These are phyloP conservation scores for Plasmodium yoelii DNA, from an alignment of 169 alveolate species.

Conservation along the genomic window DNA sequence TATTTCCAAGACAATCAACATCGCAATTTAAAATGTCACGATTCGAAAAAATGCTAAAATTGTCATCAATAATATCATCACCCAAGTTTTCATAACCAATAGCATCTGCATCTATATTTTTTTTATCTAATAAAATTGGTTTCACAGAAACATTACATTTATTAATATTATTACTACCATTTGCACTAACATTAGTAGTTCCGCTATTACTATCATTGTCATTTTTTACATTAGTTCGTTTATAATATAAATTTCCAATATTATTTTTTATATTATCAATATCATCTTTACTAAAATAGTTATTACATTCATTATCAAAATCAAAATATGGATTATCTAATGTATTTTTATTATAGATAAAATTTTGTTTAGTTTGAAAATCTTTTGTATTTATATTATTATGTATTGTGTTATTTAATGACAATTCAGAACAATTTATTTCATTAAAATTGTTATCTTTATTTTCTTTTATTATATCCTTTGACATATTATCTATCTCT, in stretches of 20 bases:
- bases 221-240: not conserved
- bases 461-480: no score
- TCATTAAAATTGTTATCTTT: no score
- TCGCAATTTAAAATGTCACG: not conserved
- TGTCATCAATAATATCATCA: conserved; percentile 21
- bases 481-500: no score
- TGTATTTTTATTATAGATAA: not conserved
- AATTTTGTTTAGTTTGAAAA: no score
- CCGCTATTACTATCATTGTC: conserved; percentile 21
- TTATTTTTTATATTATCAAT: not conserved
- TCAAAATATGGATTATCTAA: not conserved
- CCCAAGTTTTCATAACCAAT: not conserved
- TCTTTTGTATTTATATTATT: no score
- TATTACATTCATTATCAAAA: not conserved
- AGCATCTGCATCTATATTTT: conserved; percentile 1
- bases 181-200: conserved; percentile 23
- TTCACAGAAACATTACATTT: not conserved
- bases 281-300: not conserved
- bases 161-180: conserved; percentile 12
- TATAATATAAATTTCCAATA: not conserved
- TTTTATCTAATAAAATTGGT: not conserved
- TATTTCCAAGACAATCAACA: not conserved
- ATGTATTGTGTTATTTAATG: no score
- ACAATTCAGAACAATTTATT: no score
- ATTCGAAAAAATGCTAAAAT: conserved; percentile 18